Base-by-base conservation (phyloP, 2,329 filamentous ascomycete species). In the Aspergillus sp. region DNA sequence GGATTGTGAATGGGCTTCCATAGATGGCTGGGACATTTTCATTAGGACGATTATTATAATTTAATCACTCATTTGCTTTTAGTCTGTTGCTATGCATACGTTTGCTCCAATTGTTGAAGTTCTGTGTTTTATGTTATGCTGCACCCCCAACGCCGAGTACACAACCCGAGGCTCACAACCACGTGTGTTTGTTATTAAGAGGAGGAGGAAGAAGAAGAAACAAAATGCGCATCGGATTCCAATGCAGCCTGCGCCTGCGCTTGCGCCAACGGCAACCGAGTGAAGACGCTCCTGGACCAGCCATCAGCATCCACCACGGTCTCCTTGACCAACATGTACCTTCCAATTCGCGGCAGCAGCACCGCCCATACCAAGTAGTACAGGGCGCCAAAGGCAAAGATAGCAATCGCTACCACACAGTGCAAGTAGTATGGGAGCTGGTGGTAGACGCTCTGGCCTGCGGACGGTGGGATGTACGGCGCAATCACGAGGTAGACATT, bases 261-360 rank as follows among this genome's bases (percentile, higher is more conserved):
- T 12, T 39, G 26, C 33, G 48, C 45, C 32, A 58, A 33, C 5
- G 76, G 74, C 50, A 69, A 60, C 48, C 60, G 70, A 2, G 70
- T 63, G 56, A 82, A 82, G 2, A 77, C 70, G 45, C 68, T 78
- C 30, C 77, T 69, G 54, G 80, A 79, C 81, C 81, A 84, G 1
- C 81, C 80, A 59, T 84, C 81, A 38, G 78, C 72, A 50, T 80
- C 77, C 5, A 83, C 62, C 2, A 73, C 61, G 0, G 67, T 71
- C 62, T 81, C 75, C 47, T 76, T 72, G 2, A 79, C 71, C 7
- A 85, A 69, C 54, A 78, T 71, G 56, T 85, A 71, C 10, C 57
- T 52, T 9, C 66, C 65, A 28, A 64, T 42, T 43, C 68, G 66
- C 1, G 75, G 75, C 49, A 76, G 48, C 5, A 77, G 42, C 6